These are phyloP conservation scores for Daldinia grandis DNA, from an alignment of 495 filamentous ascomycete species.

Conservation along the genomic window DNA sequence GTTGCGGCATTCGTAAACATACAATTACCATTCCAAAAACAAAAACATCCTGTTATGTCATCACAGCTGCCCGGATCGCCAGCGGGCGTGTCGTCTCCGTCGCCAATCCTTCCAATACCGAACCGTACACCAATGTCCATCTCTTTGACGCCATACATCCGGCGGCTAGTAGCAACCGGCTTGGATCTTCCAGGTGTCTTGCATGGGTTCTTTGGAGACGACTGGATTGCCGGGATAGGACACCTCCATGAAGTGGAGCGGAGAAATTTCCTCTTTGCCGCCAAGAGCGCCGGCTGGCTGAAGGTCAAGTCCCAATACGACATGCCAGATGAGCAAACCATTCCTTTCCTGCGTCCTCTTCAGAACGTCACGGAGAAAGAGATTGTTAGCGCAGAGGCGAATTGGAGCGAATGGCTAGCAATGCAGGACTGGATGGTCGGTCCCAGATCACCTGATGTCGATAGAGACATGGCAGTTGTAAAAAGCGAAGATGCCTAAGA, in stretches of 20 bases:
- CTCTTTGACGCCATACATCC: slow-evolving; percentile 87
- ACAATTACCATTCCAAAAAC: slow-evolving; percentile 72
- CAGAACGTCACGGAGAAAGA: slow-evolving; percentile 77
- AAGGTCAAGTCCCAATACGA: slow-evolving; percentile 91
- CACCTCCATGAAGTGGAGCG: slow-evolving; percentile 88
- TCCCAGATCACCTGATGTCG: slow-evolving; percentile 52
- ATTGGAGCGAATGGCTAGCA: slow-evolving; percentile 86
- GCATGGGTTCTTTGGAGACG: slow-evolving; percentile 94
- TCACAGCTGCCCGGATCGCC: slow-evolving; percentile 44
- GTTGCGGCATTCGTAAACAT: slow-evolving; percentile 93
- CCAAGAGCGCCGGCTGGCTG: slow-evolving; percentile 89
- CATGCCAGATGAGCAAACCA: slow-evolving; percentile 76
- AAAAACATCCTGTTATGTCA: slow-evolving; percentile 45
- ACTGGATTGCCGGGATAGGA: slow-evolving; percentile 82
- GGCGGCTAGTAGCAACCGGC: slow-evolving; percentile 88
- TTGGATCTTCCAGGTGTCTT: slow-evolving; percentile 86
- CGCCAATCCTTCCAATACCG: slow-evolving; percentile 40
- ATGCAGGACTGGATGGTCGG: slow-evolving; percentile 98
- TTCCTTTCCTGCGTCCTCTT: slow-evolving; percentile 86
- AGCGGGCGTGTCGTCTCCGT: slow-evolving; percentile 38
- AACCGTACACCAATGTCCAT: slow-evolving; percentile 56
- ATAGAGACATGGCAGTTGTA: slow-evolving; percentile 38
- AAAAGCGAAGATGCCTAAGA: slow-evolving; percentile 40
- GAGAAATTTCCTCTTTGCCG: slow-evolving; percentile 92
- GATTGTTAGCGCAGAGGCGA: slow-evolving; percentile 82